phyloP scores from a whole-genome alignment of 2,329 filamentous ascomycete genomes.

The Cercospora nicotianae region DNA sequence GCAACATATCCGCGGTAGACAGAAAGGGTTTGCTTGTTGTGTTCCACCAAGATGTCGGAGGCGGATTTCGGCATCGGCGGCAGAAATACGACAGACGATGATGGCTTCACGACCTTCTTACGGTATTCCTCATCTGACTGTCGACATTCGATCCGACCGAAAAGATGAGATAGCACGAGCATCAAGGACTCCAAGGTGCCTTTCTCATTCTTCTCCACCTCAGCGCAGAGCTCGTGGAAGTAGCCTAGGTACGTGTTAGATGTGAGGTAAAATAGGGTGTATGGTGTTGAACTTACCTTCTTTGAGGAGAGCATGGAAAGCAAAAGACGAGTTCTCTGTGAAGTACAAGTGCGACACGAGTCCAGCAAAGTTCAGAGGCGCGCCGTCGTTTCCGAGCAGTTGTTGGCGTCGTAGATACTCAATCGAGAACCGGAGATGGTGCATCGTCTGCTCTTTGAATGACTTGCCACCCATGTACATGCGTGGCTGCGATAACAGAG shows the following conservation, averaged over 20 bases:
- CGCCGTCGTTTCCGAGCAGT: constrained; percentile 61
- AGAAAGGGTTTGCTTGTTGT: constrained; percentile 65
- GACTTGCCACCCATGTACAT: constrained; percentile 70
- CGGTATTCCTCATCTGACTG: constrained; percentile 51
- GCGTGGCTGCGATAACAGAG: constrained; percentile 67
- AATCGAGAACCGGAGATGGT: constrained; percentile 77
- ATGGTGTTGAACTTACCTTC: constrained; percentile 46
- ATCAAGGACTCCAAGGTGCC: constrained; percentile 60
- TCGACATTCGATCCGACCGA: constrained; percentile 59
- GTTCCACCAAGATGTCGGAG: constrained; percentile 55
- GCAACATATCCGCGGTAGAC: constrained; percentile 69
- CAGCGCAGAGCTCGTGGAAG: constrained; percentile 63
- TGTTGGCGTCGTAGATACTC: constrained; percentile 72
- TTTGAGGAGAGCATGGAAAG: constrained; percentile 72
- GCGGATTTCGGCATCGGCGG: constrained; percentile 62
- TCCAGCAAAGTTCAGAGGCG: constrained; percentile 70
- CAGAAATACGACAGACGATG: constrained; percentile 66
- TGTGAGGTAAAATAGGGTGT: neutral
- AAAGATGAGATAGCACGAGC: constrained; percentile 69
- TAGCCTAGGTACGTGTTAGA: constrained; percentile 44
- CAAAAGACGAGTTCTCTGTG: constrained; percentile 72
- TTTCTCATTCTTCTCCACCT: constrained; percentile 54
- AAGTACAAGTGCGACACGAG: constrained; percentile 73
- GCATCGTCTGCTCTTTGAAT: constrained; percentile 67
- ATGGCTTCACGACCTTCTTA: constrained; percentile 54